These are phyloP conservation scores for Saccharomycopsis fodiens DNA, from an alignment of 805 yeast genomes.

Conservation along the genomic window DNA sequence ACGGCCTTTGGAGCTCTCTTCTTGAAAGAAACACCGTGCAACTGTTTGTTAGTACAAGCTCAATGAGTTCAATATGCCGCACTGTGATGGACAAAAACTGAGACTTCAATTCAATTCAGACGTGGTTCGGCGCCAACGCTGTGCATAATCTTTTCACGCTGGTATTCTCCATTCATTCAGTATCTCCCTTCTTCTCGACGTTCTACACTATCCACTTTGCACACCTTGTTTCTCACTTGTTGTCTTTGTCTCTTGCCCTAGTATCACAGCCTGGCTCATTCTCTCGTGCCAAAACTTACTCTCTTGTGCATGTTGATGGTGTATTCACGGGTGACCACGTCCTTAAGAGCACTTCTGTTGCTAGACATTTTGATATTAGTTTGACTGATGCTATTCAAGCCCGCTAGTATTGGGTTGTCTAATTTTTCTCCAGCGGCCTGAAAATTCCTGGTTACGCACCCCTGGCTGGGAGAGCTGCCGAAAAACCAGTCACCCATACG, in stretches of 20 bases:
- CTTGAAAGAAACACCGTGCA: slow-evolving; percentile 98
- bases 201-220: not conserved
- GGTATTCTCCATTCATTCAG: not conserved
- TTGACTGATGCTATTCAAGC: slow-evolving; percentile 16
- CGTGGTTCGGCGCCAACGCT: no score
- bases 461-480: not conserved
- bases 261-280: no score
- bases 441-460: not conserved
- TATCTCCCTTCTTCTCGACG: not conserved
- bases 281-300: slow-evolving; percentile 62
- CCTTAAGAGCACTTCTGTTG: slow-evolving; percentile 77
- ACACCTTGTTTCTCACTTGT: slow-evolving; percentile 1
- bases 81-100: no score
- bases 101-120: no score
- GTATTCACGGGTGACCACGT: slow-evolving; percentile 99
- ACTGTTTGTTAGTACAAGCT: slow-evolving; percentile 48
- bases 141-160: not conserved
- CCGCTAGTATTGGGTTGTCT: not conserved
- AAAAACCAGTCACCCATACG: not conserved
- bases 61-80: no score
- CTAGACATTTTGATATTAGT: slow-evolving; percentile 33
- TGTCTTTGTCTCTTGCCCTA: not conserved
- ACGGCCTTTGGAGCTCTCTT: slow-evolving; percentile 99
- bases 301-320: slow-evolving; percentile 99
- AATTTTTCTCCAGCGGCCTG: not conserved